These are phyloP conservation scores for Tricholoma saponaceum DNA, from an alignment of 768 basidiomycete species.

Conservation along the genomic window DNA sequence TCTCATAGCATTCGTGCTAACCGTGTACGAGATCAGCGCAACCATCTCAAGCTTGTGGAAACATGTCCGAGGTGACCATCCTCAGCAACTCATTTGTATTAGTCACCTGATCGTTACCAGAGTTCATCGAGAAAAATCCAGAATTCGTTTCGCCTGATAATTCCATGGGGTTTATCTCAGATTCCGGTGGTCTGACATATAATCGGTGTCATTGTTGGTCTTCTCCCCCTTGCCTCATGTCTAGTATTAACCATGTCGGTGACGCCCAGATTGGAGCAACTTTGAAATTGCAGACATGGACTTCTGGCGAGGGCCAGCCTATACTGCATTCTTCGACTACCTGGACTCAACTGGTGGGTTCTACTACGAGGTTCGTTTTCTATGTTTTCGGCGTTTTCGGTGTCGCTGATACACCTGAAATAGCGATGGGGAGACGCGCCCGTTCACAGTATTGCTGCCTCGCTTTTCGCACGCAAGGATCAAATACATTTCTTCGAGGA, in stretches of 20 bases:
- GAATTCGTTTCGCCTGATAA: conserved; percentile 55
- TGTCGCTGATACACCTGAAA: conserved; percentile 33
- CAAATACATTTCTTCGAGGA: conserved; percentile 80
- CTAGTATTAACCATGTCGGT: neutral
- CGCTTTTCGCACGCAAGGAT: conserved; percentile 65
- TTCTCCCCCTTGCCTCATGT: neutral
- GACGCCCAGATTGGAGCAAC: conserved; percentile 50
- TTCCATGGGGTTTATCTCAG: conserved; percentile 35
- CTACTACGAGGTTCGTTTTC: conserved; percentile 53
- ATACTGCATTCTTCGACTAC: conserved; percentile 59
- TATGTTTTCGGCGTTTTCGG: conserved; percentile 24
- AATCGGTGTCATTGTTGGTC: conserved; percentile 71
- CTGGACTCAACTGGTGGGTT: conserved; percentile 61
- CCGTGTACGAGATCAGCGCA: conserved; percentile 69
- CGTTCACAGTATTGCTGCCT: conserved; percentile 78
- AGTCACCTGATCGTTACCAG: conserved; percentile 26
- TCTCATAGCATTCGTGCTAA: conserved; percentile 61
- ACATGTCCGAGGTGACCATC: conserved; percentile 60
- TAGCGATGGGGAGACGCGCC: conserved; percentile 86
- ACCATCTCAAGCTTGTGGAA: conserved; percentile 82
- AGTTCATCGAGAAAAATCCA: conserved; percentile 55
- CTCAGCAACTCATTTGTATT: conserved; percentile 2
- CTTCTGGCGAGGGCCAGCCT: conserved; percentile 61
- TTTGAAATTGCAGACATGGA: conserved; percentile 73
- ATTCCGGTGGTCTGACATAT: conserved; percentile 2